These are phyloP conservation scores for Rhizomucor miehei DNA, from an alignment of 371 early-diverging fungal species.

Conservation along the genomic window DNA sequence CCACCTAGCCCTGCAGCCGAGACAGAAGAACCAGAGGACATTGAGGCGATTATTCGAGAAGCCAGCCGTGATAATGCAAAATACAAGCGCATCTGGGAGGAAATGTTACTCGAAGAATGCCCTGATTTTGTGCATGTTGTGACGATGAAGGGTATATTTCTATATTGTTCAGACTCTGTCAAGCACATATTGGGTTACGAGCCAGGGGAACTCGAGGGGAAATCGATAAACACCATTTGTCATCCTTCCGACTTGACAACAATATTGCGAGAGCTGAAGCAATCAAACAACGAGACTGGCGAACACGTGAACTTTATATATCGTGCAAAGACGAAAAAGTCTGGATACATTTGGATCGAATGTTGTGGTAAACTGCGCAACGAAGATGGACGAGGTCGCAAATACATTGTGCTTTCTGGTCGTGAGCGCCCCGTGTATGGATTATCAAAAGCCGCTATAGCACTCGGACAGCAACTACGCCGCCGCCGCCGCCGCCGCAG, in stretches of 20 bases:
- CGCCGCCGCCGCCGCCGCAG: constrained; percentile 7
- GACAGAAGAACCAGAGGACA: constrained; percentile 18
- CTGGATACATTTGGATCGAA: constrained; percentile 62
- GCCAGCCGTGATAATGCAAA: constrained; percentile 29
- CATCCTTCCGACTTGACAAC: constrained; percentile 63
- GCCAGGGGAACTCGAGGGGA: constrained; percentile 51
- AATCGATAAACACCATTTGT: constrained; percentile 52
- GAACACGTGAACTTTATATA: constrained; percentile 53
- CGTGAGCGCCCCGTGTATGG: constrained; percentile 47
- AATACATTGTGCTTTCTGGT: constrained; percentile 61
- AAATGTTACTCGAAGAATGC: constrained; percentile 32
- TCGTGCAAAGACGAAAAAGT: constrained; percentile 50
- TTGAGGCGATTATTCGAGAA: constrained; percentile 31
- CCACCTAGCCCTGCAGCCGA: not conserved
- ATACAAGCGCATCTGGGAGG: constrained; percentile 29
- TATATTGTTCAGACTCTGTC: constrained; percentile 51
- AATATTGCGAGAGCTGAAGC: constrained; percentile 61
- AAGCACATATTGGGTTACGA: constrained; percentile 45
- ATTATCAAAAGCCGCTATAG: constrained; percentile 16
- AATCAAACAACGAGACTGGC: constrained; percentile 31
- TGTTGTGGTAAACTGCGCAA: constrained; percentile 55
- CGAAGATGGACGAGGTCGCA: constrained; percentile 56
- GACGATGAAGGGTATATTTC: constrained; percentile 61
- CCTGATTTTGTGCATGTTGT: constrained; percentile 62
- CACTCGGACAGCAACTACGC: constrained; percentile 17